These are phyloP conservation scores for Sporopachydermia quercuum DNA, from an alignment of 805 yeast genomes.

Conservation along the genomic window DNA sequence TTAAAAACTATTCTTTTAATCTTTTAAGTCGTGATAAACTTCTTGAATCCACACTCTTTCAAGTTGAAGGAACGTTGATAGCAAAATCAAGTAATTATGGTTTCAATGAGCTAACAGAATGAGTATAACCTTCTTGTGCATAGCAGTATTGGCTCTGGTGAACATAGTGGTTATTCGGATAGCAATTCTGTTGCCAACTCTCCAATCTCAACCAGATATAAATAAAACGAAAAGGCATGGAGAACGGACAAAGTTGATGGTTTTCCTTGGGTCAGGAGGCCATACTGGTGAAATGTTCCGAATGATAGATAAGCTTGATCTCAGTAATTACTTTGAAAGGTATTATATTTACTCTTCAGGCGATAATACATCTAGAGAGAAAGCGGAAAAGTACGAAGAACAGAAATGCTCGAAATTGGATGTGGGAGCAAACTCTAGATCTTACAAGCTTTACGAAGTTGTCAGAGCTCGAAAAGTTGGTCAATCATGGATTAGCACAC, in stretches of 20 bases:
- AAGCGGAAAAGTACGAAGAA: conserved; percentile 14
- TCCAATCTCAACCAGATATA: neutral
- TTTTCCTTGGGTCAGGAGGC: conserved; percentile 89
- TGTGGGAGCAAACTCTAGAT: neutral
- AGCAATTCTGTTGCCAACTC: neutral
- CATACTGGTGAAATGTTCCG: conserved; percentile 95
- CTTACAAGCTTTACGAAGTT: conserved; percentile 19
- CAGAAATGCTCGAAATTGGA: conserved; percentile 16
- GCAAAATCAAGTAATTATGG: no score
- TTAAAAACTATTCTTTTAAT: no score
- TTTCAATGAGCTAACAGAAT: no score
- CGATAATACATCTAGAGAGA: conserved; percentile 31
- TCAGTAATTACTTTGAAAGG: conserved; percentile 12
- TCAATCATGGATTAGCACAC: conserved; percentile 32
- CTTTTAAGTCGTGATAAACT: no score
- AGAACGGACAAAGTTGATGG: conserved; percentile 24
- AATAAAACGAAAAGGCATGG: neutral
- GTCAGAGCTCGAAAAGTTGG: conserved; percentile 51
- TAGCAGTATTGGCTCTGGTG: neutral
- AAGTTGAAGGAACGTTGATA: no score
- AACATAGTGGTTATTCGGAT: neutral
- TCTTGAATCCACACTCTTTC: no score
- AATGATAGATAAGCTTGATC: conserved; percentile 28
- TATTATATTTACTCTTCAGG: conserved; percentile 31
- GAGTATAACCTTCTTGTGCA: no score